phyloP scores from a whole-genome alignment of 2,329 filamentous ascomycete genomes.

The Fusarium dimerum region DNA sequence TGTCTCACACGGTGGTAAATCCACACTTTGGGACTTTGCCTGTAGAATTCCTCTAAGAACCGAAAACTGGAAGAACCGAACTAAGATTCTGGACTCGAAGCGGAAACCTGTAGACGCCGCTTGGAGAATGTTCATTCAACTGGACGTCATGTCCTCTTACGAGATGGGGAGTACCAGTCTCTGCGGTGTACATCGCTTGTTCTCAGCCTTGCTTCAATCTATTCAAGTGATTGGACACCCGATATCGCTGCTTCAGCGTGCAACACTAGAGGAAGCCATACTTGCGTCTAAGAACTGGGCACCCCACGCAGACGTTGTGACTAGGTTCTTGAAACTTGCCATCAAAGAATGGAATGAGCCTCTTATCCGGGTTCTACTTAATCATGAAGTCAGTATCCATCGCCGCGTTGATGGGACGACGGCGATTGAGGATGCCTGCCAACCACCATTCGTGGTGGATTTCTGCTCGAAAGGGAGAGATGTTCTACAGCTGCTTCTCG shows the following conservation, averaged over 20 bases:
- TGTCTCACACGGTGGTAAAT: accelerated
- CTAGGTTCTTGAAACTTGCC: background rate
- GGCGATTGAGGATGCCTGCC: background rate
- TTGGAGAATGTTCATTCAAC: background rate
- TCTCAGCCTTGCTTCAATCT: background rate
- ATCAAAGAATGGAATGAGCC: background rate
- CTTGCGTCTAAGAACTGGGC: background rate
- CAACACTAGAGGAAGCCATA: background rate
- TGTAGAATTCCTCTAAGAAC: background rate
- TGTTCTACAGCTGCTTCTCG: too few species aligned
- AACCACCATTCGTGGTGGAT: accelerated
- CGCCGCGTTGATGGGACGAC: background rate
- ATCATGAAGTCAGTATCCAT: background rate
- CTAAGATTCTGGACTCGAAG: background rate
- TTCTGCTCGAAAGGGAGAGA: background rate
- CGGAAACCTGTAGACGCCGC: background rate
- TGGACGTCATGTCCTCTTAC: background rate
- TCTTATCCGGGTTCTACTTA: background rate
- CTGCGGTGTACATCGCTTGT: background rate
- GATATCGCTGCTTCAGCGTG: background rate
- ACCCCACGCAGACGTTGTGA: background rate
- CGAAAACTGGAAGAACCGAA: background rate
- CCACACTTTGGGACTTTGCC: conserved; percentile 1
- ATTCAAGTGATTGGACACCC: too few species aligned
- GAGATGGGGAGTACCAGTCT: background rate